Evolutionary conservation across 345 rosid genomes (phyloP).

Genomic region (Salix koriyanagi): DNA sequence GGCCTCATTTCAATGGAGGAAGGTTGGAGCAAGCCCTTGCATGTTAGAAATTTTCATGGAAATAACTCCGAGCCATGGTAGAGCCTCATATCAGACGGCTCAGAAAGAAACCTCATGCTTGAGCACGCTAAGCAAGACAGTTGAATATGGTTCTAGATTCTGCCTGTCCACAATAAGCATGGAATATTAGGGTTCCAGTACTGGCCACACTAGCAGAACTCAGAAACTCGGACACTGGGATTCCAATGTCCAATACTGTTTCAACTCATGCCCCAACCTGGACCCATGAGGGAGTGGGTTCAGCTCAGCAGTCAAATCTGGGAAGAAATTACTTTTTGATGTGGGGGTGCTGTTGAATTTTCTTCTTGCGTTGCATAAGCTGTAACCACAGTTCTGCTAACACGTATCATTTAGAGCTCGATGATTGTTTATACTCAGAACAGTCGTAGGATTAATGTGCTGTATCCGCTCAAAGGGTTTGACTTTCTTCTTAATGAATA

Average conservation of each 20-base stretch:
- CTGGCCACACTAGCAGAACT: neutral
- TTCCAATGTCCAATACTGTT: neutral
- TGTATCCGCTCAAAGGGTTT: too few relatives aligned
- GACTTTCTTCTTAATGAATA: too few relatives aligned
- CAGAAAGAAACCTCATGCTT: neutral
- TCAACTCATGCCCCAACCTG: neutral
- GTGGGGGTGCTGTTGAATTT: neutral
- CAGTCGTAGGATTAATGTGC: too few relatives aligned
- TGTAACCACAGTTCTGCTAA: neutral
- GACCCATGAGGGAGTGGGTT: neutral
- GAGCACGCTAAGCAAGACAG: neutral
- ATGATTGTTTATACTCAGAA: neutral
- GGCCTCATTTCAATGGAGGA: constrained; percentile 53
- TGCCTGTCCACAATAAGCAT: neutral
- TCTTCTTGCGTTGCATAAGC: neutral
- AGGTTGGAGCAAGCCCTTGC: constrained; percentile 49
- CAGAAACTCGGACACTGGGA: neutral
- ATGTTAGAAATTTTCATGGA: constrained; percentile 46
- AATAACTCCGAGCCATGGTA: constrained; percentile 63
- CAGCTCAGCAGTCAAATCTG: neutral
- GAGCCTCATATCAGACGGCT: neutral
- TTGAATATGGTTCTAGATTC: neutral
- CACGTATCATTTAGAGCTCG: neutral
- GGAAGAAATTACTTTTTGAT: neutral
- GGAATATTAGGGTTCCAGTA: neutral